A percentile compares a stretch with the other conserved stretches of the same genome.
Conservation (phyloP, 2,329 filamentous ascomycete genomes). For the Diaporthe sp. region DNA sequence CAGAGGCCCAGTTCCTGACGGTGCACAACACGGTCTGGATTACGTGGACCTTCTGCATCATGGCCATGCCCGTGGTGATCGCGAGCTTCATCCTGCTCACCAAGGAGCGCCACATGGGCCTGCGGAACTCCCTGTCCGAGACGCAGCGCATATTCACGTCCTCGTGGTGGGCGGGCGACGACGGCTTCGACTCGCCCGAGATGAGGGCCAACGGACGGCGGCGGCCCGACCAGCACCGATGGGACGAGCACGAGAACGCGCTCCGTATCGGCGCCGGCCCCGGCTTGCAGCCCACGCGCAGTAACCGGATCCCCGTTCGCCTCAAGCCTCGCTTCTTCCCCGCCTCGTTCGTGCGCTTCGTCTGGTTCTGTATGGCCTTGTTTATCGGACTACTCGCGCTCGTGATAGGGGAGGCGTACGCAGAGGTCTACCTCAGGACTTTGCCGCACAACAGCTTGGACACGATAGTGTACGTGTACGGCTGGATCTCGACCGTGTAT, state of each 20-base stretch:
- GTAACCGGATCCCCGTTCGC: conserved; percentile 52
- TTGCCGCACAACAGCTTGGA: conserved; percentile 76
- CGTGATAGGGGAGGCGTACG: conserved; percentile 77
- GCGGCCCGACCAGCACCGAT: conserved; percentile 55
- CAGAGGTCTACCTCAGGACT: conserved; percentile 76
- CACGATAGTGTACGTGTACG: conserved; percentile 78
- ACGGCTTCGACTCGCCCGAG: conserved; percentile 61
- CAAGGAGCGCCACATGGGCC: conserved; percentile 73
- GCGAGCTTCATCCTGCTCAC: conserved; percentile 74
- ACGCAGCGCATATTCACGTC: conserved; percentile 77
- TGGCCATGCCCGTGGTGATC: conserved; percentile 77
- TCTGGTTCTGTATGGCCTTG: conserved; percentile 78
- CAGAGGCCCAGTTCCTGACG: conserved; percentile 66
- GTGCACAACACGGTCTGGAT: conserved; percentile 78
- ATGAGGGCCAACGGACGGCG: conserved; percentile 55
- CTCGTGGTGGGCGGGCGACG: conserved; percentile 75
- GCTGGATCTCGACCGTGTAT: conserved; percentile 77
- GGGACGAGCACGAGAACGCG: conserved; percentile 47
- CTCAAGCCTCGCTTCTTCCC: conserved; percentile 71
- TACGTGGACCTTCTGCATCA: conserved; percentile 77
- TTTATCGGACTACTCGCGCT: conserved; percentile 75
- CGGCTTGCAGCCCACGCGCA: conserved; percentile 40
- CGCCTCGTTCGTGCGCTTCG: conserved; percentile 76
- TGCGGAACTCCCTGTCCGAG: conserved; percentile 73
- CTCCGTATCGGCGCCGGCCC: conserved; percentile 44